Evolutionary conservation across 1,139 yeast species (phyloP), one percentile per base, ranked within the genome.

Genomic region (Wickerhamiella pararugosa): DNA sequence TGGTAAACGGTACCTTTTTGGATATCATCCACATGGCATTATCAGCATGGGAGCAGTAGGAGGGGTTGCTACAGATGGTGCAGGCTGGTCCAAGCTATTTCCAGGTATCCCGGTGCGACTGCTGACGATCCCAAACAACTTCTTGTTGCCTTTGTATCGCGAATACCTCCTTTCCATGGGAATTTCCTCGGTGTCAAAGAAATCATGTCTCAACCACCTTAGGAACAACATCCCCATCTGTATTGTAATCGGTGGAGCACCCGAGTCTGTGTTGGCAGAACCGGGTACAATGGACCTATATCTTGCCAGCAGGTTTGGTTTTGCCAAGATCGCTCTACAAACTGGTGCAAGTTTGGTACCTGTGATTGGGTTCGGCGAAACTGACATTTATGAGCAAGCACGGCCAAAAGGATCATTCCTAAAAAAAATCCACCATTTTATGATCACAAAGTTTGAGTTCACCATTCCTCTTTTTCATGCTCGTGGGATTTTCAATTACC

Each of bases 21-120:
- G 96, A 0, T 81, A 84, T 56, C 97, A 87, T 60, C 98, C 99
- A 0, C 98, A 90, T 58, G 98, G 99, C 0, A 87, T 90, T 7
- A 86, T 87, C 27, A 84, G 95, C 0, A 71, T 87, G 73, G 96
- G 97, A 1, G 92, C 80, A 0, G 76, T 90, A 59, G 95, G 95
- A 4, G 78, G 78, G 0, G 69, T 90, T 53, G 90, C 79, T 0
- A 81, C 94, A 7, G 87, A 87, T 51, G 92, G 87, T 8, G 70
- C 80, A 5, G 69, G 69, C 31, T 81, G 82, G 71, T 65, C 74
- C 29, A 62, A 71, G 26, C 51, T 76, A 8, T 82, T 90, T 49
- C 96, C 97, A 0, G 94, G 95, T 0, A 73, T 90, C 29, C 76
- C 76, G 10, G 70, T 79, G 1, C 78, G 87, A 46, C 71, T 90